Evolutionary conservation across 192 early-diverging fungal genomes (phyloP), one percentile per base, ranked within the genome.

Genomic region (Spizellomyces sp.): DNA sequence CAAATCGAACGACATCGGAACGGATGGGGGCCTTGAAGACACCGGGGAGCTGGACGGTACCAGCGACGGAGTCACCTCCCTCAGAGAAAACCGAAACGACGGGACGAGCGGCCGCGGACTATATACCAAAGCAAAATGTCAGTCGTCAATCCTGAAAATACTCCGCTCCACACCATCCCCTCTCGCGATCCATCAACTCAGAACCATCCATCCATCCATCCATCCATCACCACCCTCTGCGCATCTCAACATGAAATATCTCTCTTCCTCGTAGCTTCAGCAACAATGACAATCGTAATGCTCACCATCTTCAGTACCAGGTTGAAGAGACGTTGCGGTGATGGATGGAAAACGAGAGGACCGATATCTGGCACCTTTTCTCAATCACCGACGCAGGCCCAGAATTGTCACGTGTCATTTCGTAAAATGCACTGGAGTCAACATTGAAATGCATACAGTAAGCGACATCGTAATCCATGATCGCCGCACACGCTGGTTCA

Each of bases 11-110:
- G 76, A 98, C 89, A 76, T 98, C 96, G 69, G 95, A 91, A 81
- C 95, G 90, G 85, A 98, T 98, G 66, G 97, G 96, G 64, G 97
- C 93, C 75, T 86, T 92, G 90, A 98, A 97, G 67, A 98, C 95
- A 56, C 90, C 87, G 52, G 96, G 96, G 57, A 96, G 88, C 62
- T 90, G 79, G 64, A 91, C 82, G 72, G 93, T 95, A 74, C 82
- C 87, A 66, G 82, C 84, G 74, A 86, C 84, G 22, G 64, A 41
- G 81, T 86, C 85, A 77, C 93, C 94, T 69, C 85, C 80, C 58
- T 89, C 88, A 83, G 90, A 83, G 87, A 89, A 96, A 64, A 99
- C 92, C 75, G 89, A 91, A 75, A 98, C 91, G 75, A 92, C 88
- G 77, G 95, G 97, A 84, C 94, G 89, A 76, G 88, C 84, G 58